Evolutionary conservation across 1,284 basidiomycete species (phyloP).

Genomic region (Melampsora occidentalis): DNA sequence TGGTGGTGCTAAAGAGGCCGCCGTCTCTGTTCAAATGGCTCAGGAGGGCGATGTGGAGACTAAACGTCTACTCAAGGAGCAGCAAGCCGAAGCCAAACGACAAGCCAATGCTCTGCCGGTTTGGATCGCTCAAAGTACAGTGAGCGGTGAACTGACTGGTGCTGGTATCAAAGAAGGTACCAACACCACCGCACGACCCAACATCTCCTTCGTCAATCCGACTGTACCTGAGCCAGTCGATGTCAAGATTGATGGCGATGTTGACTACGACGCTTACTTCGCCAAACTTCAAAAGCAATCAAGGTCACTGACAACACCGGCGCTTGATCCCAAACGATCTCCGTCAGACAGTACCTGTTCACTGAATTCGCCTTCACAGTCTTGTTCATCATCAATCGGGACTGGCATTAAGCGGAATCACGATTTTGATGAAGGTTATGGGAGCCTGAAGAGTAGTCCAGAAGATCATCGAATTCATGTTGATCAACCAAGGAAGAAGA

Average conservation of each 20-base stretch:
- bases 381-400: conserved; percentile 4
- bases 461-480: not conserved
- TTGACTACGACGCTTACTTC: conserved; percentile 41
- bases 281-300: conserved; percentile 31
- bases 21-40: conserved; percentile 37
- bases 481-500: conserved; percentile 15
- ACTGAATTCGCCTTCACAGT: conserved; percentile 1
- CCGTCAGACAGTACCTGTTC: conserved; percentile 23
- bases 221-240: conserved; percentile 6
- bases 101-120: conserved; percentile 41
- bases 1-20: conserved; percentile 40
- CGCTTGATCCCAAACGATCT: conserved; percentile 27
- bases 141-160: conserved; percentile 34
- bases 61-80: conserved; percentile 28
- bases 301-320: conserved; percentile 8
- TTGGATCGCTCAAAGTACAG: conserved; percentile 43
- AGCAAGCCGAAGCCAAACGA: conserved; percentile 41
- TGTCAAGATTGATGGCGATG: conserved; percentile 16
- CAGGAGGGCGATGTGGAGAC: conserved; percentile 39
- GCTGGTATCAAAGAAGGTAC: conserved; percentile 36
- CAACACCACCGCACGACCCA: not conserved
- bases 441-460: not conserved
- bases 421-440: not conserved
- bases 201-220: conserved; percentile 38
- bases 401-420: conserved; percentile 19